Percentiles rank a stretch among this genome's conserved stretches.
phyloP scores from a whole-genome alignment of 1,139 yeast genomes.

The Saccharomyces hybrid region DNA sequence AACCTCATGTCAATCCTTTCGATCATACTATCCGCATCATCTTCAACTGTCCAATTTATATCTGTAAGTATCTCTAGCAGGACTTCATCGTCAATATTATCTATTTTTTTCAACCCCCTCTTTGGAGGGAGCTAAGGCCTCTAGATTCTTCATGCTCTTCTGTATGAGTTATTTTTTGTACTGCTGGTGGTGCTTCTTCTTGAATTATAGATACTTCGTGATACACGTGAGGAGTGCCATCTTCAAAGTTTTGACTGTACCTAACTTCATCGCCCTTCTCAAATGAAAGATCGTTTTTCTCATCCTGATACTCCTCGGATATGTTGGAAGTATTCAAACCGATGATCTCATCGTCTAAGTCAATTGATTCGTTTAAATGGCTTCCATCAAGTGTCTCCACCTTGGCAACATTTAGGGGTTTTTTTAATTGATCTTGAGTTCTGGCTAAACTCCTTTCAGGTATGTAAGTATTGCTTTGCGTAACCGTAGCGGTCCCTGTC shows the following conservation, averaged over 20 bases:
- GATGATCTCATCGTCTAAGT: neutral
- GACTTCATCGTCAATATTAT: constrained; percentile 19
- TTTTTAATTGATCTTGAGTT: neutral
- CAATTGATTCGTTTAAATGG: constrained; percentile 1
- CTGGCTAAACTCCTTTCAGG: constrained; percentile 2
- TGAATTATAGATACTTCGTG: constrained; percentile 30
- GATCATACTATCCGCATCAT: constrained; percentile 51
- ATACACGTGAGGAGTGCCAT: constrained; percentile 18
- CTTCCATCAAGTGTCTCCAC: constrained; percentile 2
- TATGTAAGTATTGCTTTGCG: neutral
- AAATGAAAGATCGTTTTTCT: constrained; percentile 18
- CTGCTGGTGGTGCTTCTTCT: constrained; percentile 20
- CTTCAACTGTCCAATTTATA: constrained; percentile 63
- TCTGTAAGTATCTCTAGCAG: constrained; percentile 53
- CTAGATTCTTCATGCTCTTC: neutral
- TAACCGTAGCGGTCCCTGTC: neutral
- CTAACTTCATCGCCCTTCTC: constrained; percentile 29
- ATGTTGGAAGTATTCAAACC: constrained; percentile 9
- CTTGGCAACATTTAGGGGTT: constrained; percentile 4
- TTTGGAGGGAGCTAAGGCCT: neutral
- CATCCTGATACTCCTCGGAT: constrained; percentile 1
- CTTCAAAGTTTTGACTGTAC: constrained; percentile 19
- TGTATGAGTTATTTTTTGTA: neutral
- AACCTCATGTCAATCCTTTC: constrained; percentile 49
- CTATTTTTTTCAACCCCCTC: neutral